These are phyloP conservation scores for Ambrosia trifida DNA, from an alignment of 129 eudicot genomes.

Conservation along the genomic window DNA sequence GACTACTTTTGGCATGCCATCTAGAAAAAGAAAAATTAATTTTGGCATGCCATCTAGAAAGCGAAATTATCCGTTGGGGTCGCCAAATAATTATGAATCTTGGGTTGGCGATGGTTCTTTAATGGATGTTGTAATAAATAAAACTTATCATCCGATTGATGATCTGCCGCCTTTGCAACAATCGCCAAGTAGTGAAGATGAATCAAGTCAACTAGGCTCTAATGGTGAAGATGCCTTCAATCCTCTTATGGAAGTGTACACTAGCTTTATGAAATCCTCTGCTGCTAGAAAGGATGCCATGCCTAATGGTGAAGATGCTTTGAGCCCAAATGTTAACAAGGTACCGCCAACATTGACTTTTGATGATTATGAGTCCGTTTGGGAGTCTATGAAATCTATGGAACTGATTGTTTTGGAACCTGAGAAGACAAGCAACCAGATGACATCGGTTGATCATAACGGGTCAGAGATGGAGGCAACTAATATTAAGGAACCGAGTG, in stretches of 20 bases:
- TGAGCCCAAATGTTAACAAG: slow-evolving; percentile 2
- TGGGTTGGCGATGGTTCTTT: slow-evolving; percentile 12
- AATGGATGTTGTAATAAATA: slow-evolving; percentile 10
- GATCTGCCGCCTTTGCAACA: slow-evolving; percentile 32
- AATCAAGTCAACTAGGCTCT: neutral
- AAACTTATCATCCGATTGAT: neutral
- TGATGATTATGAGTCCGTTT: slow-evolving; percentile 13
- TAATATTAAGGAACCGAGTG: slow-evolving; percentile 35
- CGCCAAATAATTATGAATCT: slow-evolving; percentile 8
- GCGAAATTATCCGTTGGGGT: slow-evolving; percentile 17
- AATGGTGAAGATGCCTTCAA: too few relatives aligned
- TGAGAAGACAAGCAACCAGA: neutral
- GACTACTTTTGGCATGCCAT: slow-evolving; percentile 9
- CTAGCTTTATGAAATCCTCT: neutral
- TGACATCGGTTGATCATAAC: slow-evolving; percentile 11
- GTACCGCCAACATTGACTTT: slow-evolving; percentile 4
- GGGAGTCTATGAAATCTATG: slow-evolving; percentile 7
- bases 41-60: slow-evolving; percentile 22
- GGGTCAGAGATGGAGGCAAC: slow-evolving; percentile 7
- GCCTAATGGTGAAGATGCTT: neutral
- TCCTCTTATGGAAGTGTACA: slow-evolving; percentile 16
- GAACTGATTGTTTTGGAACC: slow-evolving; percentile 6
- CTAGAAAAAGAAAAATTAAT: slow-evolving; percentile 27
- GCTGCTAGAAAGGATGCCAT: slow-evolving; percentile 2
- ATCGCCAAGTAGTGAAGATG: slow-evolving; percentile 3